A percentile compares a stretch with the other conserved stretches of the same genome.
phyloP scores from a whole-genome alignment of 768 basidiomycete genomes.

The Lactifluus subvellereus region DNA sequence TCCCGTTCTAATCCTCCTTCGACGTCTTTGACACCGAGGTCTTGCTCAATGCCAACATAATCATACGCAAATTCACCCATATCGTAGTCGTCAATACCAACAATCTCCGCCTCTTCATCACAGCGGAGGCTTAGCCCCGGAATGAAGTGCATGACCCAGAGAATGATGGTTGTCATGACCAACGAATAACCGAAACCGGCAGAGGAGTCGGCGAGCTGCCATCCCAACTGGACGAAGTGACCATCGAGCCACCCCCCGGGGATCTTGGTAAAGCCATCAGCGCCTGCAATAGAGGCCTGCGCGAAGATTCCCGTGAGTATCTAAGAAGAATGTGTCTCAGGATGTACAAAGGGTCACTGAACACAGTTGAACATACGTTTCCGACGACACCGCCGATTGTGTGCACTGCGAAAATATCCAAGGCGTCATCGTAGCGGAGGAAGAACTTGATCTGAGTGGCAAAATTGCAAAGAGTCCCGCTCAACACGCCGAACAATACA shows the following conservation, averaged over 20 bases:
- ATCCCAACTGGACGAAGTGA: conserved; percentile 39
- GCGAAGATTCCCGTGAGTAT: conserved; percentile 26
- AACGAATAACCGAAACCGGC: conserved; percentile 33
- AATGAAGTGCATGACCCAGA: conserved; percentile 42
- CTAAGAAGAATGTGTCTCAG: conserved; percentile 29
- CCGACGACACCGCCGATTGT: conserved; percentile 73
- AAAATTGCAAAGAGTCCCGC: conserved; percentile 84
- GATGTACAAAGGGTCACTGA: not conserved
- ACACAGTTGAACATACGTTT: conserved; percentile 36
- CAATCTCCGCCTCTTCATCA: conserved; percentile 25
- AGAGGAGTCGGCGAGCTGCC: conserved; percentile 38
- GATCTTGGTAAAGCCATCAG: conserved; percentile 42
- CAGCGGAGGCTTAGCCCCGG: conserved; percentile 39
- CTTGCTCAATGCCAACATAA: conserved; percentile 61
- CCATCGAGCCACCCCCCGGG: conserved; percentile 43
- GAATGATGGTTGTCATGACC: conserved; percentile 35
- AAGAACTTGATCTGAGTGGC: conserved; percentile 93
- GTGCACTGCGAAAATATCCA: conserved; percentile 90
- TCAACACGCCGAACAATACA: conserved; percentile 79
- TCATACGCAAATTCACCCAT: conserved; percentile 90
- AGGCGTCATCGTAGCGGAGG: conserved; percentile 68
- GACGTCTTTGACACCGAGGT: conserved; percentile 19
- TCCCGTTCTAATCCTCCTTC: conserved; percentile 23
- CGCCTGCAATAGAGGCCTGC: conserved; percentile 39
- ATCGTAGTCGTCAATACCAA: conserved; percentile 73